Evolutionary conservation across 345 rosid genomes (phyloP).

Genomic region (Gossypium thurberi): DNA sequence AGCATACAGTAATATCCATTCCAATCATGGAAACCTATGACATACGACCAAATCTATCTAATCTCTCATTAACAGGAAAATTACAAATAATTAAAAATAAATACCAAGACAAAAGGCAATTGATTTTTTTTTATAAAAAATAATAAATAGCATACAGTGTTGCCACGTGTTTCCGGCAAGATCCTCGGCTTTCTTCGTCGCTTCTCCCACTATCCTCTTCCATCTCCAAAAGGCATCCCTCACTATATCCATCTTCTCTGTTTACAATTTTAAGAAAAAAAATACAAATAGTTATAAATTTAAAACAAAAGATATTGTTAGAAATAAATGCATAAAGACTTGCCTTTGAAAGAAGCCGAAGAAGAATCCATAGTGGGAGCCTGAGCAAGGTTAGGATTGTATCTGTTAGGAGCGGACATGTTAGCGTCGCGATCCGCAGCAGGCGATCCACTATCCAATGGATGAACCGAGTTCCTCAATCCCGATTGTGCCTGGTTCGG

Average conservation of each 20-base stretch:
- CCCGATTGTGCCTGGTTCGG: slow-evolving; percentile 26
- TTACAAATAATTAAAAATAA: neutral
- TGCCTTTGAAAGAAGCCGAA: slow-evolving; percentile 49
- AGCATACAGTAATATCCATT: neutral
- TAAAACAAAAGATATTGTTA: neutral
- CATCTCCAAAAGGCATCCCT: slow-evolving; percentile 53
- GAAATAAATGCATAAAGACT: neutral
- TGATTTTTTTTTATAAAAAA: neutral
- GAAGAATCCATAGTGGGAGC: slow-evolving; percentile 30
- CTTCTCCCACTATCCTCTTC: slow-evolving; percentile 53
- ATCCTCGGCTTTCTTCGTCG: slow-evolving; percentile 58
- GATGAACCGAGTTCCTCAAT: slow-evolving; percentile 56
- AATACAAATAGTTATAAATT: neutral
- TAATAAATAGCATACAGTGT: slow-evolving; percentile 19
- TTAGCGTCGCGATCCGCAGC: slow-evolving; percentile 18
- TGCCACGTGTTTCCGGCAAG: slow-evolving; percentile 58
- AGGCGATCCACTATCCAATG: slow-evolving; percentile 50
- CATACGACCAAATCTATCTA: neutral
- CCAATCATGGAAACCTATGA: neutral
- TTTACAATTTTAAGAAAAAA: slow-evolving; percentile 12
- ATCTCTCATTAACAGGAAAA: neutral
- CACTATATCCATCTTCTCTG: slow-evolving; percentile 45
- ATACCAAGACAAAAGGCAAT: neutral
- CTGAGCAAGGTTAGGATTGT: slow-evolving; percentile 49
- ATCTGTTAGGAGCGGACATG: slow-evolving; percentile 23